A percentile compares a stretch with the other conserved stretches of the same genome.
Conservation (phyloP, 2,329 filamentous ascomycete species). For the Sarocladiaceae sp. region DNA sequence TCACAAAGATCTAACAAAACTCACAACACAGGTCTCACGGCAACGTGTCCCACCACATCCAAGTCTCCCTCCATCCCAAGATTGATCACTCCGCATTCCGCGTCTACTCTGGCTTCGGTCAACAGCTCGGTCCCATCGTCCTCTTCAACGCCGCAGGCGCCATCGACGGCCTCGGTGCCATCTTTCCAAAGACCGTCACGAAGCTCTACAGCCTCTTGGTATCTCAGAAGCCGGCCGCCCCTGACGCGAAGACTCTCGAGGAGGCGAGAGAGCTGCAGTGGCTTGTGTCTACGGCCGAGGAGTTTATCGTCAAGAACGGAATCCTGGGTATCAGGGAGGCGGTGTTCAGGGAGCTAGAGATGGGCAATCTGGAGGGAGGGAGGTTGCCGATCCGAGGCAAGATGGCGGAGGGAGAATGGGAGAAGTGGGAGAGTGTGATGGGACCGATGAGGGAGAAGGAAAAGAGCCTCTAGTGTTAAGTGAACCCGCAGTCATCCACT, state of each 20-base stretch:
- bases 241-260: slow-evolving; percentile 36
- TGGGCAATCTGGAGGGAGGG: slow-evolving; percentile 52
- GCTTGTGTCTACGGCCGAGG: slow-evolving; percentile 53
- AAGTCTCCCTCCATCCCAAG: slow-evolving; percentile 53
- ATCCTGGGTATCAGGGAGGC: slow-evolving; percentile 61
- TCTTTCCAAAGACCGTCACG: slow-evolving; percentile 58
- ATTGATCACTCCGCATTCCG: slow-evolving; percentile 57
- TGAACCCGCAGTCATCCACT: too few relatives aligned
- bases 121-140: slow-evolving; percentile 59
- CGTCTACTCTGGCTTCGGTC: slow-evolving; percentile 60
- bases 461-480: slow-evolving; percentile 9
- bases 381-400: slow-evolving; percentile 52
- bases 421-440: slow-evolving; percentile 13
- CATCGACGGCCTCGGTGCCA: slow-evolving; percentile 59
- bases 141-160: slow-evolving; percentile 57
- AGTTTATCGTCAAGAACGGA: slow-evolving; percentile 54
- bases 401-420: slow-evolving; percentile 38
- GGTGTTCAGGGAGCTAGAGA: slow-evolving; percentile 46
- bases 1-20: not conserved
- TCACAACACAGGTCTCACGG: slow-evolving; percentile 43
- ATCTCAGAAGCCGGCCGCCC: slow-evolving; percentile 20
- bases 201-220: slow-evolving; percentile 44
- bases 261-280: slow-evolving; percentile 55
- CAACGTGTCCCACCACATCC: slow-evolving; percentile 56
- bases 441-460: slow-evolving; percentile 14